These are phyloP conservation scores for Dispira simplex DNA, from an alignment of 192 early-diverging fungal genomes.

Conservation along the genomic window DNA sequence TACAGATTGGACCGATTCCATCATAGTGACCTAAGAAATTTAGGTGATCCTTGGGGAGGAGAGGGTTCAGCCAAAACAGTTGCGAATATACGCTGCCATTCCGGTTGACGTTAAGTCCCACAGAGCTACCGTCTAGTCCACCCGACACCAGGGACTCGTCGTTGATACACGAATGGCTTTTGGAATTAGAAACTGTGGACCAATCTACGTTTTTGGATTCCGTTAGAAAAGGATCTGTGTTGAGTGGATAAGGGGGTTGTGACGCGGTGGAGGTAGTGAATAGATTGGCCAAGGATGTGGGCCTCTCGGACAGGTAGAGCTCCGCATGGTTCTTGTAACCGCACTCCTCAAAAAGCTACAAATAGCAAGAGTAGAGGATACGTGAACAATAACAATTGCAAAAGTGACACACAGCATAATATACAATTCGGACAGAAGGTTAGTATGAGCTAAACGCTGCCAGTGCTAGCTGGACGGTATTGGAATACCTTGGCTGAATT, in stretches of 20 bases:
- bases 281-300: neutral
- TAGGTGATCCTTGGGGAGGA: constrained; percentile 24
- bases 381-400: neutral
- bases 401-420: neutral
- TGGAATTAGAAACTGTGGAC: neutral
- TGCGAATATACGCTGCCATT: constrained; percentile 26
- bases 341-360: constrained; percentile 8
- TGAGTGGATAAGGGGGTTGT: neutral
- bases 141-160: neutral
- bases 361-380: neutral
- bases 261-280: neutral
- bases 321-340: neutral
- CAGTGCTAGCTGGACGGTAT: neutral
- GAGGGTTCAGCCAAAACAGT: constrained; percentile 31
- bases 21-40: constrained; percentile 15
- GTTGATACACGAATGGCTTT: neutral
- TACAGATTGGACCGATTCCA: neutral
- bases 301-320: constrained; percentile 3
- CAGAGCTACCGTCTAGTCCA: neutral
- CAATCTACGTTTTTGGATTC: neutral
- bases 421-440: neutral
- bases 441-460: neutral
- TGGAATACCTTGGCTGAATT: too few relatives aligned
- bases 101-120: constrained; percentile 20
- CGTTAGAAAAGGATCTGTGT: neutral